A percentile compares a stretch with the other conserved stretches of the same genome.
phyloP scores from a whole-genome alignment of 1,139 yeast genomes.

The Hansenula lynferdii region DNA sequence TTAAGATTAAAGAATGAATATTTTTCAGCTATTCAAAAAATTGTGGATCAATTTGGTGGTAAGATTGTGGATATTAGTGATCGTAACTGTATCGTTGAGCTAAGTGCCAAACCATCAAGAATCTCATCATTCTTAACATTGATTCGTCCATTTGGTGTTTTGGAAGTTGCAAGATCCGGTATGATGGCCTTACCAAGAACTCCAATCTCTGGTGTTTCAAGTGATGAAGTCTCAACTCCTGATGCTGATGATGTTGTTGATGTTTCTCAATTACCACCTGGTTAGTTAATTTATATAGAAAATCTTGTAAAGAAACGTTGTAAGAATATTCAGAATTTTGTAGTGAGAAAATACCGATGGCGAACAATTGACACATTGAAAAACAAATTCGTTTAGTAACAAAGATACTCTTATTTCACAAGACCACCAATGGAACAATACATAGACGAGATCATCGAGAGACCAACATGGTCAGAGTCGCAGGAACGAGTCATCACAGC shows the following conservation, averaged over 20 bases:
- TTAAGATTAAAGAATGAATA: constrained; percentile 89
- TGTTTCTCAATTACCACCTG: constrained; percentile 88
- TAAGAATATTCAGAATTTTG: no score
- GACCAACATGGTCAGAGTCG: constrained; percentile 12
- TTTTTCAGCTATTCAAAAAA: constrained; percentile 74
- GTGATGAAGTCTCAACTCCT: constrained; percentile 45
- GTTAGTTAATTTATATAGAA: constrained; percentile 42
- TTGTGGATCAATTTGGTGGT: constrained; percentile 89
- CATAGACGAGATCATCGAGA: constrained; percentile 2
- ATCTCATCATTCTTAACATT: constrained; percentile 81
- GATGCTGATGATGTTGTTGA: constrained; percentile 72
- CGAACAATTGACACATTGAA: background rate
- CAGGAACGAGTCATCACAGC: constrained; percentile 28
- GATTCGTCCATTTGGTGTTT: constrained; percentile 91
- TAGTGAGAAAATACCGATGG: no score
- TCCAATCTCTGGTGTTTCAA: constrained; percentile 50
- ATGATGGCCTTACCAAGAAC: constrained; percentile 99
- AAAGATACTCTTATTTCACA: no score
- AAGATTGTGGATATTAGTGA: constrained; percentile 88
- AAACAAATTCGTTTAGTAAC: no score
- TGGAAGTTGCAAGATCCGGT: constrained; percentile 96
- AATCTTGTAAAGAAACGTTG: background rate
- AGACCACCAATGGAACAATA: background rate
- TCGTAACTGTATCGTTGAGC: constrained; percentile 90
- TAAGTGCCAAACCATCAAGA: constrained; percentile 91